These are phyloP conservation scores for Magnolia officinalis DNA, from an alignment of 164 flowering plant species.

Conservation along the genomic window DNA sequence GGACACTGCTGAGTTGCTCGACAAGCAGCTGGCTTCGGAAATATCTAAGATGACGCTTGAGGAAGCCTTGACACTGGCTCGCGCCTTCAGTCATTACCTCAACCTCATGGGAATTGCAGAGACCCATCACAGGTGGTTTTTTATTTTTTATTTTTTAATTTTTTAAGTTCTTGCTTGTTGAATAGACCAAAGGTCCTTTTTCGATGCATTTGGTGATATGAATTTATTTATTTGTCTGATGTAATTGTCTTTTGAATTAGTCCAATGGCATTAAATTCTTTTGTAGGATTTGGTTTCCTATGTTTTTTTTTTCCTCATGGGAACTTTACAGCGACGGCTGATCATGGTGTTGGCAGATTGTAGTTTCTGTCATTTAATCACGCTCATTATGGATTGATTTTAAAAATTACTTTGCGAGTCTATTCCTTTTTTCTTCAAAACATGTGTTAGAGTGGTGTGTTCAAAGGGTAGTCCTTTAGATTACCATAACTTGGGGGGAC, in stretches of 20 bases:
- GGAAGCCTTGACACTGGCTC: constrained; percentile 73
- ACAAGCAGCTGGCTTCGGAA: constrained; percentile 73
- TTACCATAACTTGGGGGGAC: too few species aligned
- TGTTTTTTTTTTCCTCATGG: neutral
- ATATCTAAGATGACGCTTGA: constrained; percentile 74
- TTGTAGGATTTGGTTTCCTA: too few species aligned
- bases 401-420: too few species aligned
- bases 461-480: too few species aligned
- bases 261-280: neutral
- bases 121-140: constrained; percentile 74
- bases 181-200: too few species aligned
- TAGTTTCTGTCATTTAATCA: neutral
- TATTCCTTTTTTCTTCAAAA: too few species aligned
- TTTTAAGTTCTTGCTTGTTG: too few species aligned
- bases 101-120: constrained; percentile 86
- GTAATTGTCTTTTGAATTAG: neutral
- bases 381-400: too few species aligned
- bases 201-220: too few species aligned
- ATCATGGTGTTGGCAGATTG: neutral
- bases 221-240: neutral
- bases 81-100: constrained; percentile 83
- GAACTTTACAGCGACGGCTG: neutral
- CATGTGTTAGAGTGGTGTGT: too few species aligned
- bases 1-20: constrained; percentile 65
- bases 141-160: neutral